Conservation (phyloP, 148 eudicot genomes). For the Rhododendron molle region DNA sequence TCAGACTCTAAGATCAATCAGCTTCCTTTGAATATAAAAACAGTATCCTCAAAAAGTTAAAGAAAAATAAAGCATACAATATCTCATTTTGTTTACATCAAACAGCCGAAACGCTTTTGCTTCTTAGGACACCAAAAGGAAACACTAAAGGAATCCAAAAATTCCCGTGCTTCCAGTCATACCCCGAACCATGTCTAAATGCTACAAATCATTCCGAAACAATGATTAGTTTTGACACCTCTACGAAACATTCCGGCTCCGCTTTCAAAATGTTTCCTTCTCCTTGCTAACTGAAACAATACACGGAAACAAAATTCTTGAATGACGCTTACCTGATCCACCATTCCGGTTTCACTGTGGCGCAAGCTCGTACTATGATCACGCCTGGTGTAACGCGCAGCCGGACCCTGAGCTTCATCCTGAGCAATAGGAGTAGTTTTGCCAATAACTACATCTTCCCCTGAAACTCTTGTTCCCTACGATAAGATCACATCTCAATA, state of each 20-base stretch:
- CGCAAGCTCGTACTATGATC: conserved; percentile 97
- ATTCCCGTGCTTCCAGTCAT: not conserved
- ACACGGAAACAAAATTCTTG: not conserved
- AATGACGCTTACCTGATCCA: conserved; percentile 64
- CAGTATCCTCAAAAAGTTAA: not conserved
- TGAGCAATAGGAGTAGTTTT: conserved; percentile 84
- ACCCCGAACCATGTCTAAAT: not conserved
- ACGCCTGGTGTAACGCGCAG: conserved; percentile 69
- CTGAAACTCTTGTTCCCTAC: conserved; percentile 89
- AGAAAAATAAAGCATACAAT: not conserved
- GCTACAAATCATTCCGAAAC: not conserved
- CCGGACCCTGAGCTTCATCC: conserved; percentile 81
- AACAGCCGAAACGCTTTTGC: not conserved
- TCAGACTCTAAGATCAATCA: not conserved
- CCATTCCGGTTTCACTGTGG: conserved; percentile 93
- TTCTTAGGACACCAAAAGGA: not conserved
- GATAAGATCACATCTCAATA: not conserved
- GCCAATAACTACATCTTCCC: conserved; percentile 98
- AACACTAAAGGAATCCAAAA: not conserved
- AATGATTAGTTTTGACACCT: not conserved
- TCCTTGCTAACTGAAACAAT: not conserved
- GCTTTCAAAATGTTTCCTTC: not conserved
- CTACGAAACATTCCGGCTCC: not conserved
- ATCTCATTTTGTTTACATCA: not conserved
- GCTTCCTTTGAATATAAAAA: not conserved